phyloP scores from a whole-genome alignment of 331 rosid genomes.

The Phaseolus coccineus region DNA sequence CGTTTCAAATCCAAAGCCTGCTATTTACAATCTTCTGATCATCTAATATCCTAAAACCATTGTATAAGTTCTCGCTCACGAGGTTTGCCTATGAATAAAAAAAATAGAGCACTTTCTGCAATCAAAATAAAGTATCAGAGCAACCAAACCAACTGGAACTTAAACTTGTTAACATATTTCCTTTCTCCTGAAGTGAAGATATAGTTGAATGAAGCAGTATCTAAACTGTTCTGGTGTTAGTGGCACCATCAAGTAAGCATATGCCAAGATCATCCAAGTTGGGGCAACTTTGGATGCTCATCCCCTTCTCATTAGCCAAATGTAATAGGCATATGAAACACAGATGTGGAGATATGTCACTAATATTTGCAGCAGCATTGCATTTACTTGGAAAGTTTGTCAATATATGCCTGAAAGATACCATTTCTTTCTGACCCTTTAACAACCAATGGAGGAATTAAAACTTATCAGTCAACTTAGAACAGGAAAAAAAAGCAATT shows the following conservation, averaged over 20 bases:
- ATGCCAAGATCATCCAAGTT: conserved; percentile 53
- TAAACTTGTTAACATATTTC: conserved; percentile 24
- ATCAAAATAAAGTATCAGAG: conserved; percentile 6
- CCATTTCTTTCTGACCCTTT: conserved; percentile 53
- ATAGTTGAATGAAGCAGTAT: conserved; percentile 17
- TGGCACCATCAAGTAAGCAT: conserved; percentile 40
- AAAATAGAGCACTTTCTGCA: background rate
- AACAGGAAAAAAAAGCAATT: background rate
- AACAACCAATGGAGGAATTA: conserved; percentile 30
- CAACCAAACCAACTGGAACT: conserved; percentile 35
- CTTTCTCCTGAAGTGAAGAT: conserved; percentile 29
- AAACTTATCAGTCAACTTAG: conserved; percentile 37
- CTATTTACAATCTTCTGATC: conserved; percentile 14
- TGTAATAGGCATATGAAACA: conserved; percentile 61
- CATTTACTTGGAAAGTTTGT: conserved; percentile 69
- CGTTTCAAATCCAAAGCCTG: conserved; percentile 4
- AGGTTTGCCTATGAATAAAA: conserved; percentile 7
- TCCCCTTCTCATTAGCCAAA: conserved; percentile 58
- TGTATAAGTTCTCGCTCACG: conserved; percentile 23
- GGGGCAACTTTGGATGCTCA: conserved; percentile 51
- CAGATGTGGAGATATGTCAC: conserved; percentile 80
- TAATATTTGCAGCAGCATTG: conserved; percentile 62
- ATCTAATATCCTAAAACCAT: conserved; percentile 37
- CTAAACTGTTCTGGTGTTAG: conserved; percentile 31
- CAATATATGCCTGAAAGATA: conserved; percentile 70